phyloP scores from a whole-genome alignment of 805 yeast genomes.

The Brettanomyces anomalus region DNA sequence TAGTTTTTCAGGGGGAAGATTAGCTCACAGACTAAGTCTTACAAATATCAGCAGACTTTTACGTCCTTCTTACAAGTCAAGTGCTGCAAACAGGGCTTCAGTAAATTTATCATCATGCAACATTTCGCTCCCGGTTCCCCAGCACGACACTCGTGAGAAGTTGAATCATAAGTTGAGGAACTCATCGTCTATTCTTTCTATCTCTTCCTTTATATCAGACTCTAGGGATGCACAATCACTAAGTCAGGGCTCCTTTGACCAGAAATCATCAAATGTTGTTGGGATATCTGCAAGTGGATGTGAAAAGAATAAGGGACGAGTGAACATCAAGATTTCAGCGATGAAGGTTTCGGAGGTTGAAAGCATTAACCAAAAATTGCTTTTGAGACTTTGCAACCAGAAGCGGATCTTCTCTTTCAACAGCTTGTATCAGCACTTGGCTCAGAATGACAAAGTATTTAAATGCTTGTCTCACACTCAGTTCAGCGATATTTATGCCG shows the following conservation, averaged over 20 bases:
- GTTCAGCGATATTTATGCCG: constrained; percentile 34
- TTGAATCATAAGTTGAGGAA: constrained; percentile 43
- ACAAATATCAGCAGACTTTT: not conserved
- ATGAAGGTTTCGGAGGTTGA: constrained; percentile 28
- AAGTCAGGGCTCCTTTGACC: not conserved
- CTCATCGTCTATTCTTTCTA: constrained; percentile 38
- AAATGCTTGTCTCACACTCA: constrained; percentile 39
- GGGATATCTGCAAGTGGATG: not conserved
- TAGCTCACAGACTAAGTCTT: constrained; percentile 1
- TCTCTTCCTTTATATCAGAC: constrained; percentile 22
- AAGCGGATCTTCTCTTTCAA: constrained; percentile 24
- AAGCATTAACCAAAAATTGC: constrained; percentile 21
- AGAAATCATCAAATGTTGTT: not conserved
- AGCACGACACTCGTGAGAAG: constrained; percentile 45
- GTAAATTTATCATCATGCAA: constrained; percentile 18
- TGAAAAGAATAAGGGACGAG: no score
- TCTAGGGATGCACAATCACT: not conserved
- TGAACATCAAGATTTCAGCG: constrained; percentile 5
- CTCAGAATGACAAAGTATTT: constrained; percentile 14
- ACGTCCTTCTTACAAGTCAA: constrained; percentile 6
- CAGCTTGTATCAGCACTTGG: constrained; percentile 19
- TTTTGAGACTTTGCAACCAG: constrained; percentile 29
- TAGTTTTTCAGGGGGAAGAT: not conserved
- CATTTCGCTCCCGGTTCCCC: constrained; percentile 55
- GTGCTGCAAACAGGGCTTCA: constrained; percentile 16